A percentile compares a stretch with the other conserved stretches of the same genome.
Conservation (phyloP, 306 rosid genomes). For the Canavalia ensiformis region DNA sequence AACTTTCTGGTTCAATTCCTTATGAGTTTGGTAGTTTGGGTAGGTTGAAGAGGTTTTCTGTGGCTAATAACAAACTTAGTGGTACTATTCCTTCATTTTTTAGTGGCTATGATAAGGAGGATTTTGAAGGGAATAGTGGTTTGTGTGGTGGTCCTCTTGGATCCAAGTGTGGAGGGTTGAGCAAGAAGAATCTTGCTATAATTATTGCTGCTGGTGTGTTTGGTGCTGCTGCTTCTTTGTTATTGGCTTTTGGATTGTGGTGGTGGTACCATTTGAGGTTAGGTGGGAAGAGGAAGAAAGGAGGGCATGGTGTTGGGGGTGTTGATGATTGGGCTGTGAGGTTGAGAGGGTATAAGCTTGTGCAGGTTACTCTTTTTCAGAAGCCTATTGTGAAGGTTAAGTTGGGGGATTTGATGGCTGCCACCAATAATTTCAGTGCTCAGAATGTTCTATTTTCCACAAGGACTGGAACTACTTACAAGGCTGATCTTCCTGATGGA, state of each 20-base stretch:
- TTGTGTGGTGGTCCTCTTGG: constrained; percentile 86
- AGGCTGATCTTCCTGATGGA: constrained; percentile 86
- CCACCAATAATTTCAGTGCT: constrained; percentile 73
- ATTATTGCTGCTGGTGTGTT: constrained; percentile 95
- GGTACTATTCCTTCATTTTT: constrained; percentile 69
- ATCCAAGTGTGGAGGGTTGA: constrained; percentile 85
- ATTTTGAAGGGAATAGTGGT: constrained; percentile 76
- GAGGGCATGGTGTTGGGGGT: constrained; percentile 53
- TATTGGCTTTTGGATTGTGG: constrained; percentile 86
- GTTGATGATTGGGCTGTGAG: constrained; percentile 81
- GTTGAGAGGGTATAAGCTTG: constrained; percentile 80
- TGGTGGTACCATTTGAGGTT: constrained; percentile 89
- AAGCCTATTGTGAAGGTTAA: constrained; percentile 93
- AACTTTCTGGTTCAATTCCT: constrained; percentile 75
- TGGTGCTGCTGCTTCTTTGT: constrained; percentile 89
- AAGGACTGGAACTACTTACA: constrained; percentile 86
- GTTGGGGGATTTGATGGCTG: constrained; percentile 89
- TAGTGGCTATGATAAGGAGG: constrained; percentile 45
- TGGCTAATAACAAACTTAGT: constrained; percentile 69
- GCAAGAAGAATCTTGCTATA: constrained; percentile 84
- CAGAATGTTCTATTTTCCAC: constrained; percentile 70
- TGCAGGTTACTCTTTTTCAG: constrained; percentile 88
- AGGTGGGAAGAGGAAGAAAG: constrained; percentile 53
- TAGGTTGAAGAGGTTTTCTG: constrained; percentile 72
- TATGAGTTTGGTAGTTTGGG: constrained; percentile 60